Base-by-base conservation (phyloP, 306 rosid genomes). In the Mucuna pruriens region DNA sequence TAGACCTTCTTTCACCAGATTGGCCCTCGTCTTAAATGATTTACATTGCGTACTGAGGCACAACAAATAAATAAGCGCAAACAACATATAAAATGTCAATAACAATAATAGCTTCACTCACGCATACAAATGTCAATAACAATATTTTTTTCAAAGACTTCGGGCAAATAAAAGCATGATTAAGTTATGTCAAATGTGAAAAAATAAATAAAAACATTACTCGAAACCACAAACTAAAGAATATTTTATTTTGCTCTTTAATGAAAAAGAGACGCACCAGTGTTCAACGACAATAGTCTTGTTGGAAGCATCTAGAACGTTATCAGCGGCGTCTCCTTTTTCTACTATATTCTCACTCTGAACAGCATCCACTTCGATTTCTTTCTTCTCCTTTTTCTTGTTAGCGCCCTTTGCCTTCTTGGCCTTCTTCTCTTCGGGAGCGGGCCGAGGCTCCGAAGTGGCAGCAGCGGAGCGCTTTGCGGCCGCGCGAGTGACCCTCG, bases 1-100 rank as follows among this genome's bases (percentile, higher is more conserved):
- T 26, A 95, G 34, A 42, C 94, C 92, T 52, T 70, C 81, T 81
- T 88, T 90, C 87, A 90, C 98, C 84, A 69, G 22, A 33, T 11
- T 11, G 34, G 99, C 99, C 74, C 92, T 89, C 9, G 29, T 85
- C 88, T 85, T 81, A 87, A 95, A 93, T 3, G 87, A 49, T 6
- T 49, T 85, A 86, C 98, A 95, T 62, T 95, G 98, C 66, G 74
- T 95, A 81, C 99, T 95, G 65, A 2, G 9, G 49, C 12, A 78
- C 85, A 64, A 26, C n/a, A 86, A 42, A 39, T 31, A 71, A 79
- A 39, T 31, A 71, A 79, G 16, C 54, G 26, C 9, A 57, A 0
- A 8, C 20, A 68, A 40, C 3, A 42, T 0, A 42, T 5, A 2
- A 58, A 2, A 49, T 7, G 15, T 52, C 11, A 15, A 60, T 45